Evolutionary conservation across 2,329 filamentous ascomycete genomes (phyloP), one percentile per base, ranked within the genome.

Genomic region (Trichoderma sp.): DNA sequence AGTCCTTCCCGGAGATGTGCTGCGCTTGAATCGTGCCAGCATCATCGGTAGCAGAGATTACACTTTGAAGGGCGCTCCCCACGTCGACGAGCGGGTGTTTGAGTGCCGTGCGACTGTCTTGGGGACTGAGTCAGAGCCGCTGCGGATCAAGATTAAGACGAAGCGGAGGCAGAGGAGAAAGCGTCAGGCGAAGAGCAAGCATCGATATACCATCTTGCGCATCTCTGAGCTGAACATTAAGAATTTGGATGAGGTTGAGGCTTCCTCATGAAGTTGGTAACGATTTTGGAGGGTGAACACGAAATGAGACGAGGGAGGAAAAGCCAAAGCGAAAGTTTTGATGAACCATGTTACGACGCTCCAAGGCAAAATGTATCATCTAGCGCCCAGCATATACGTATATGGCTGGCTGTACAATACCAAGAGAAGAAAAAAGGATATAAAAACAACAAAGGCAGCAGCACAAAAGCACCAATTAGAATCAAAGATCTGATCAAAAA

Each of bases 41-140:
- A 88, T 93, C 72, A 86, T 99, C 62, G 97, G 97, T 33, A 96
- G 93, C 79, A 90, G 97, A 78, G 96, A 98, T 84, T 97, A 94
- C 85, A 98, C 96, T 6, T 88, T 98, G 78, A 94, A 95, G 84
- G 94, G 94, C 6, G 86, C 89, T 5, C 91, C 93, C n/a, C 96
- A 93, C 82, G 86, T 98, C 77, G 95, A 98, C 83, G 93, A 96
- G 84, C 86, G 91, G 72, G 84, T 98, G 75, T 98, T 95, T 81
- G 93, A 94, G 82, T 98, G 95, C 84, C 90, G 95, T 75, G 94
- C 95, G 18, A 91, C 92, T 41, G 95, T 99, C 31, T 89, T 97
- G 77, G 96, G 95, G 6, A 91, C 93, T 7, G 97, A 98, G 86
- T 90, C 91, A 75, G 94, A 95, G 86, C 94, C 94, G 41, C 83